phyloP scores from a whole-genome alignment of 192 early-diverging fungal species.

The Podochytrium sp. region DNA sequence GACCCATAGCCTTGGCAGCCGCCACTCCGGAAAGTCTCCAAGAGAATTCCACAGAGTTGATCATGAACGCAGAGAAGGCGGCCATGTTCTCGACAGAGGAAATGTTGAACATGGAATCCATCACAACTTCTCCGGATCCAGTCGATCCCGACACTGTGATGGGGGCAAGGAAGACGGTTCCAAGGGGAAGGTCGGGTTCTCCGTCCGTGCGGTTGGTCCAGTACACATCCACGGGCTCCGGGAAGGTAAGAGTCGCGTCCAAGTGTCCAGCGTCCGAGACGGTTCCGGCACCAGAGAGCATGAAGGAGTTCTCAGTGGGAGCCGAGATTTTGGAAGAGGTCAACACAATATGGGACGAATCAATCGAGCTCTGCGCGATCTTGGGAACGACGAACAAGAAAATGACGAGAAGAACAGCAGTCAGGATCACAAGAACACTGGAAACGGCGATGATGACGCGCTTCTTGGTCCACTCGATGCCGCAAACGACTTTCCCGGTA shows the following conservation, averaged over 20 bases:
- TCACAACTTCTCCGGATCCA: conserved; percentile 24
- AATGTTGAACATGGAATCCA: conserved; percentile 8
- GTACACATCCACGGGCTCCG: conserved; percentile 26
- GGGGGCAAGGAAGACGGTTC: conserved; percentile 25
- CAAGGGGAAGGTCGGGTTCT: conserved; percentile 18
- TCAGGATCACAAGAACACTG: background rate
- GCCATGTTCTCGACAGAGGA: conserved; percentile 16
- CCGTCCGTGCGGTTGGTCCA: conserved; percentile 27
- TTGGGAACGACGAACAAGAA: conserved; percentile 3
- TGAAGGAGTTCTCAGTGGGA: conserved; percentile 15
- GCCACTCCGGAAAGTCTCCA: conserved; percentile 32
- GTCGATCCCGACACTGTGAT: conserved; percentile 22
- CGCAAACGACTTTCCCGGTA: too few relatives aligned
- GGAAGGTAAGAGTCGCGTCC: conserved; percentile 28
- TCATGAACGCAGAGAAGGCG: conserved; percentile 34
- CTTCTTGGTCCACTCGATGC: background rate
- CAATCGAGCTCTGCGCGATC: conserved; percentile 30
- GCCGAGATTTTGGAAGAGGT: conserved; percentile 21
- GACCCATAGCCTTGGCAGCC: conserved; percentile 27
- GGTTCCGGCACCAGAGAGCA: conserved; percentile 11
- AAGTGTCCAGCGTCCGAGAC: conserved; percentile 34
- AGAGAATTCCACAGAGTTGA: conserved; percentile 17
- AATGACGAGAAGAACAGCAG: background rate
- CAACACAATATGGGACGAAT: conserved; percentile 32
- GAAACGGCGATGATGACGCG: background rate